Conservation (phyloP, 1,284 basidiomycete species). For the Salmacisia buchloeana region DNA sequence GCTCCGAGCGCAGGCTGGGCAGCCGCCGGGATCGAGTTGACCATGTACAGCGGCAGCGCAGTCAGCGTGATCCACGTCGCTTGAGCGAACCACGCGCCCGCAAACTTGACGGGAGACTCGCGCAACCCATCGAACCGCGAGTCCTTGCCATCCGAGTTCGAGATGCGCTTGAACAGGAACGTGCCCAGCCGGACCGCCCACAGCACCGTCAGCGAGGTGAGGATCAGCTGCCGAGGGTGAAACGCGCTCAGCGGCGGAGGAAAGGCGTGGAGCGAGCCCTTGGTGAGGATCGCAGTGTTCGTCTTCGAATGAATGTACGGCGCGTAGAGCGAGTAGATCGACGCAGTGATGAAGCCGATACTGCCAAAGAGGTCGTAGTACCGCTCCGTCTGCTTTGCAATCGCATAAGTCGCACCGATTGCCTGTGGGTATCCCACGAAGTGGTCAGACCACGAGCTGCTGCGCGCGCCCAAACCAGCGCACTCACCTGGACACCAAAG, state of each 20-base stretch:
- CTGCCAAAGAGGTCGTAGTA: slow-evolving; percentile 55
- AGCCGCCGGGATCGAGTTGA: slow-evolving; percentile 61
- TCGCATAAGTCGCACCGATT: slow-evolving; percentile 10
- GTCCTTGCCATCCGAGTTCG: slow-evolving; percentile 58
- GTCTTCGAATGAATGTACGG: slow-evolving; percentile 58
- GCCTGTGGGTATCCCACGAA: slow-evolving; percentile 62
- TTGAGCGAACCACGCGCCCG: slow-evolving; percentile 67
- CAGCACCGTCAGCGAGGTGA: slow-evolving; percentile 58
- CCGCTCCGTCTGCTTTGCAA: neutral
- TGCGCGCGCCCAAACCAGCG: slow-evolving; percentile 21
- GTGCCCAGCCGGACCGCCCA: slow-evolving; percentile 64
- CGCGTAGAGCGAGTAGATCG: slow-evolving; percentile 57
- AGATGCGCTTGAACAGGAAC: slow-evolving; percentile 60
- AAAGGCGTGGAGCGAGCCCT: slow-evolving; percentile 11
- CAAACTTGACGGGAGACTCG: slow-evolving; percentile 60
- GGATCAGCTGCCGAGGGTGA: slow-evolving; percentile 61
- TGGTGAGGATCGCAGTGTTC: slow-evolving; percentile 21
- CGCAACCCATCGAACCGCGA: slow-evolving; percentile 68
- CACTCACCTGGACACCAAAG: slow-evolving; percentile 37
- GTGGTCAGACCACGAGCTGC: slow-evolving; percentile 30
- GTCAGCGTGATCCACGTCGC: slow-evolving; percentile 67
- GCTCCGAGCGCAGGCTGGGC: slow-evolving; percentile 60
- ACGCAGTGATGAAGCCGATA: slow-evolving; percentile 64
- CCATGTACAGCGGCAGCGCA: slow-evolving; percentile 55
- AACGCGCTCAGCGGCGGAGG: slow-evolving; percentile 54